These are phyloP conservation scores for Mollisia scopiformis DNA, from an alignment of 2,329 filamentous ascomycete genomes.

Conservation along the genomic window DNA sequence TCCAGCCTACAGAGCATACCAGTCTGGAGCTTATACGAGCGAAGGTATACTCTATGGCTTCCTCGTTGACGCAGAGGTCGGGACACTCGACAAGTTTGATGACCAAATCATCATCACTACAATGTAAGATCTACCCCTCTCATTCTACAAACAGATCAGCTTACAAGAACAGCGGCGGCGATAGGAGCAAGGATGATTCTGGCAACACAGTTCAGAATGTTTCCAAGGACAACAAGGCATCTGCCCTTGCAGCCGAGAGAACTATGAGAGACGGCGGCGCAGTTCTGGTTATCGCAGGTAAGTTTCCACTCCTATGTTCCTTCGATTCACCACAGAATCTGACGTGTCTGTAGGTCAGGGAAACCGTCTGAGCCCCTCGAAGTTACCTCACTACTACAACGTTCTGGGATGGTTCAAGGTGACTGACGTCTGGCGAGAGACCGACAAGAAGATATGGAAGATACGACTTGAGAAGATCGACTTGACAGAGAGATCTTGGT, in stretches of 20 bases:
- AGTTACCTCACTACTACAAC: conserved; percentile 61
- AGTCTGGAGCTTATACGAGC: conserved; percentile 59
- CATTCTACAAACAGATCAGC: background rate
- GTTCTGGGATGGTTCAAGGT: conserved; percentile 72
- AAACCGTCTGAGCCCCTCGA: conserved; percentile 50
- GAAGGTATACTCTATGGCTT: conserved; percentile 56
- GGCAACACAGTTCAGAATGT: conserved; percentile 49
- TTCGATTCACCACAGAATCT: background rate
- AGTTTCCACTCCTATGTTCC: conserved; percentile 29
- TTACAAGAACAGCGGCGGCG: conserved; percentile 52
- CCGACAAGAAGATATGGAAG: conserved; percentile 48
- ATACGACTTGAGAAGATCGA: conserved; percentile 69
- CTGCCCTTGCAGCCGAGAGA: conserved; percentile 46
- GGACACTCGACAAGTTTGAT: conserved; percentile 59
- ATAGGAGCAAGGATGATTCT: conserved; percentile 47
- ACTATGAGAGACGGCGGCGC: conserved; percentile 51
- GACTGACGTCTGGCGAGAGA: conserved; percentile 70
- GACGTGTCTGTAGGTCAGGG: conserved; percentile 46
- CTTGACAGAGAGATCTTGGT: conserved; percentile 57
- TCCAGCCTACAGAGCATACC: conserved; percentile 62
- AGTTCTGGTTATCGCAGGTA: conserved; percentile 59
- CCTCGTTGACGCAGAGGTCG: conserved; percentile 59
- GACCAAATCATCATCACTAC: conserved; percentile 65
- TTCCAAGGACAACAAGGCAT: conserved; percentile 46
- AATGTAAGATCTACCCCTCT: conserved; percentile 47